These are phyloP conservation scores for Haematococcus sp. DNA, from an alignment of 139 green algal genomes.

Conservation along the genomic window DNA sequence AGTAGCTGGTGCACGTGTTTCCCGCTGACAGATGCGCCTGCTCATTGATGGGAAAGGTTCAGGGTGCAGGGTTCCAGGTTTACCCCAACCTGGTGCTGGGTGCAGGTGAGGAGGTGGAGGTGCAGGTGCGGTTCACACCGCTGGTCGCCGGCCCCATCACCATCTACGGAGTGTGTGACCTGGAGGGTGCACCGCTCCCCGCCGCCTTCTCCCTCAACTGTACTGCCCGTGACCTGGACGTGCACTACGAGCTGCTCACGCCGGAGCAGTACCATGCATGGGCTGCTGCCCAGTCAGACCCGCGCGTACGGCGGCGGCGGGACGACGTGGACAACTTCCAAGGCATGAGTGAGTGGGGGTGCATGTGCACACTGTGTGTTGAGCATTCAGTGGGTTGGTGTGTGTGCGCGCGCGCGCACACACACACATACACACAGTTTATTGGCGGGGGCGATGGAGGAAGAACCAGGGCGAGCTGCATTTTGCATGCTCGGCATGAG, in stretches of 20 bases:
- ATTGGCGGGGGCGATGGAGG: too few relatives aligned
- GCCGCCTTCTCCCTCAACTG: conserved; percentile 28
- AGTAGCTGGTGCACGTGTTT: too few relatives aligned
- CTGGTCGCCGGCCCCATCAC: conserved; percentile 13
- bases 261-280: conserved; percentile 24
- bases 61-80: too few relatives aligned
- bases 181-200: conserved; percentile 30
- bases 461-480: too few relatives aligned
- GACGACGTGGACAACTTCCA: conserved; percentile 31
- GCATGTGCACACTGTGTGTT: too few relatives aligned
- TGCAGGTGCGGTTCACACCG: conserved; percentile 39
- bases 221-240: conserved; percentile 27
- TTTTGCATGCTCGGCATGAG: too few relatives aligned
- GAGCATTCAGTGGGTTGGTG: too few relatives aligned
- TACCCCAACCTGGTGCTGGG: too few relatives aligned
- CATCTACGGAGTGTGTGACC: conserved; percentile 34
- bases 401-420: too few relatives aligned
- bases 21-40: too few relatives aligned
- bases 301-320: background rate
- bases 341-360: conserved; percentile 18
- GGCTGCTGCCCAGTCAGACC: background rate
- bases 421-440: too few relatives aligned
- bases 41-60: too few relatives aligned
- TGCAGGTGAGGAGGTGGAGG: conserved; percentile 35
- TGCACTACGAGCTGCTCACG: conserved; percentile 37